Base-by-base conservation (phyloP, 331 rosid genomes). In the Quercus tomentella region DNA sequence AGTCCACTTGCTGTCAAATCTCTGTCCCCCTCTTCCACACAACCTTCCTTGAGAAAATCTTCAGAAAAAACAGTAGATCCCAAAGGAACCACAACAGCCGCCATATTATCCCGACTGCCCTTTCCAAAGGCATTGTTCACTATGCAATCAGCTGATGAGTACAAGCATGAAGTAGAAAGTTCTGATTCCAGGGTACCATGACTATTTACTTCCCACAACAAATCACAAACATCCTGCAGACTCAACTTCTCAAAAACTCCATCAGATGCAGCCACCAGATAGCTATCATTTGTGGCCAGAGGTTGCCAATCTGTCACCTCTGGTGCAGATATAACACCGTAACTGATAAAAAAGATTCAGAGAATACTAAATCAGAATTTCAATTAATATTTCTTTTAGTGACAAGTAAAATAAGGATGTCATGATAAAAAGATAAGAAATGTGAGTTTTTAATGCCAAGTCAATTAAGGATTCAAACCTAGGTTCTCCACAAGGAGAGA, bases 221-320 rank as follows among this genome's bases (percentile, higher is more conserved):
- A 82, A 88, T 91, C 96, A 87, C 99, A 95, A 66, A 95, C 99
- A 31, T 95, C 97, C 80, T 93, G 94, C 84, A 82, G n/a, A 72
- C 90, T 86, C 89, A 89, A 75, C 82, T 91, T 93, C 96, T 95
- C 98, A 86, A 95, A 90, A 79, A 93, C 81, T 37, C 97, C 99
- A 86, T 95, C 99, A 76, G 98, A 93, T 80, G 98, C 90, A 77
- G 87, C 96, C 82, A 95, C 96, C 87, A 95, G 90, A 87, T 86
- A 91, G 85, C 96, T 93, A 89, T 95, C 99, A 74, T 93, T 95
- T 54, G 82, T 79, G 25, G 90, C 86, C 84, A 95, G 87, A 80
- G 92, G 86, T 79, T 76, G 92, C 98, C 99, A 95, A 81, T 95
- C 98, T 79, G 98, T 91, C 86, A 93, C 91, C 77, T 95, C 99